These are phyloP conservation scores for Lepidium campestre DNA, from an alignment of 441 rosid genomes.

Conservation along the genomic window DNA sequence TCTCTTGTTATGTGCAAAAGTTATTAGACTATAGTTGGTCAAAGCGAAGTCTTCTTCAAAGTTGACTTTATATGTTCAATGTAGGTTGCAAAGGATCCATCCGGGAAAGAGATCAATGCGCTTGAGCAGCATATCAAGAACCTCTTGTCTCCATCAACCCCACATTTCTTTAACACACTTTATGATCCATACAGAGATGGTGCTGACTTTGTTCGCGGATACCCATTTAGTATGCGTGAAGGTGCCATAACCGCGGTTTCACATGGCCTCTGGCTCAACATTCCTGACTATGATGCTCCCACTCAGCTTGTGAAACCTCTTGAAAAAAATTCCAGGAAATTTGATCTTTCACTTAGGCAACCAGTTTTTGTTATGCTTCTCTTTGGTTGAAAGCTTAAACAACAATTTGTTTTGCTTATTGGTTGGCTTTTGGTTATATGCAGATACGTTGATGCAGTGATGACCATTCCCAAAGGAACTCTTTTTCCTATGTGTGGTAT, in stretches of 20 bases:
- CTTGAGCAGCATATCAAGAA: conserved; percentile 58
- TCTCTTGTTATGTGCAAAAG: not conserved
- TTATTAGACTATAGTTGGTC: not conserved
- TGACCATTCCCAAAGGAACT: conserved; percentile 51
- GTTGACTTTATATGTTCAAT: not conserved
- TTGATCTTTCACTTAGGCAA: conserved; percentile 1
- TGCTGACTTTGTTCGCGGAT: conserved; percentile 60
- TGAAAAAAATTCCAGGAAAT: conserved; percentile 48
- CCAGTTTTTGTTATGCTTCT: not conserved
- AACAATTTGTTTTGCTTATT: not conserved
- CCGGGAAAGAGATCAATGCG: conserved; percentile 51
- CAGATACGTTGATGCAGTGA: conserved; percentile 57
- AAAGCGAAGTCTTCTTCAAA: not conserved
- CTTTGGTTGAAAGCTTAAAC: not conserved
- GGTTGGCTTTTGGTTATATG: not conserved
- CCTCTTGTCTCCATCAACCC: conserved; percentile 42
- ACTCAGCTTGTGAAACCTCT: conserved; percentile 61
- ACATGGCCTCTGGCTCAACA: conserved; percentile 65
- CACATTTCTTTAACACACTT: conserved; percentile 55
- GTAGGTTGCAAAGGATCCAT: conserved; percentile 44
- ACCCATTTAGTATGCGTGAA: conserved; percentile 53
- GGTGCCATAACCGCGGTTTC: conserved; percentile 48
- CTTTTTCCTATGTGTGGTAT: conserved; percentile 65
- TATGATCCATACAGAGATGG: conserved; percentile 57
- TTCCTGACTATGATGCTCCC: conserved; percentile 64